Conservation (phyloP, 331 rosid species). For the Malus hybrid region DNA sequence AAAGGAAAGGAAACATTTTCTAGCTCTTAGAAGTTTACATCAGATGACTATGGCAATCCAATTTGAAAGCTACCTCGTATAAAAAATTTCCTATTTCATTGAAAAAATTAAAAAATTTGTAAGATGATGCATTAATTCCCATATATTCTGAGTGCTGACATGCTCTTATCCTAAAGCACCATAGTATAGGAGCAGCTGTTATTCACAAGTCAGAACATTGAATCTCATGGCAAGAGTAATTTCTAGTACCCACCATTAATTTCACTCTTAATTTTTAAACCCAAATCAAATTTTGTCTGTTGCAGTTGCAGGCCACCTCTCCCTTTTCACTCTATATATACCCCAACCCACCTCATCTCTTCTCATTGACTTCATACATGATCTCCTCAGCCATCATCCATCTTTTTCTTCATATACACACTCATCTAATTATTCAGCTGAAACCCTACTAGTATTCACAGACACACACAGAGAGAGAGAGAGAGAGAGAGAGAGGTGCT, state of each 20-base stretch:
- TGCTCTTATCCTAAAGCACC: neutral
- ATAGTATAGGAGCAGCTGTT: neutral
- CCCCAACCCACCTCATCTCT: slow-evolving; percentile 12
- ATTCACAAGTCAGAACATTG: neutral
- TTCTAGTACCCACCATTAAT: neutral
- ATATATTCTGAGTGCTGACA: neutral
- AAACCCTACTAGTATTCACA: neutral
- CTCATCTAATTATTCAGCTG: neutral
- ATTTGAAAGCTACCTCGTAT: neutral
- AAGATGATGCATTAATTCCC: neutral
- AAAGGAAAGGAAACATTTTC: neutral
- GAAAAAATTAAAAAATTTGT: neutral
- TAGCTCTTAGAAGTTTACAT: neutral
- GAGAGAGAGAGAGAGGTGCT: slow-evolving; percentile 8
- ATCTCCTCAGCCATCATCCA: neutral
- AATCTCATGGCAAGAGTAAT: neutral
- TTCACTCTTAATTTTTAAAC: neutral
- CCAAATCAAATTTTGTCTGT: neutral
- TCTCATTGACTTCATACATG: slow-evolving; percentile 20
- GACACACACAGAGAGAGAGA: neutral
- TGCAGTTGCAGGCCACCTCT: neutral
- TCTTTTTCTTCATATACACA: neutral
- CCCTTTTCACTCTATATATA: slow-evolving; percentile 31
- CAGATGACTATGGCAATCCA: neutral
- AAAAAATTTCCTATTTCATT: neutral